A percentile compares a stretch with the other conserved stretches of the same genome.
These are phyloP conservation scores for Alternaria novae-zelandiae DNA, from an alignment of 2,329 filamentous ascomycete genomes.

Conservation along the genomic window DNA sequence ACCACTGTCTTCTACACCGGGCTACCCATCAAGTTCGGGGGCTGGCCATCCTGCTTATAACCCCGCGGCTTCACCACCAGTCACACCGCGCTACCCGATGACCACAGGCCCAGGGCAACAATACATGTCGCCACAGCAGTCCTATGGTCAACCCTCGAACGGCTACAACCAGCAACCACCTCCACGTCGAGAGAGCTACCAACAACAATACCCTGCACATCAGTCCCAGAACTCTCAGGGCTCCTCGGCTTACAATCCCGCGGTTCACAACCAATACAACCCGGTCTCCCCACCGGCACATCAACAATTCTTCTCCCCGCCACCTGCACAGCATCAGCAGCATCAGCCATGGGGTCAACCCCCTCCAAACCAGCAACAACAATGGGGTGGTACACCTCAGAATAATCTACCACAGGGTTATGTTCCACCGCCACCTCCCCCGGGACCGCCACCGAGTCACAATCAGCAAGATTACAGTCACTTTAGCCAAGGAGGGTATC, in stretches of 20 bases:
- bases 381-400: slow-evolving; percentile 60
- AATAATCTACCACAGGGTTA: slow-evolving; percentile 66
- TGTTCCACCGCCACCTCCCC: slow-evolving; percentile 70
- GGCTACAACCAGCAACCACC: slow-evolving; percentile 37
- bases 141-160: slow-evolving; percentile 29
- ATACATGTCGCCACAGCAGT: slow-evolving; percentile 44
- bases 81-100: slow-evolving; percentile 54
- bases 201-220: slow-evolving; percentile 24
- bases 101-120: slow-evolving; percentile 37
- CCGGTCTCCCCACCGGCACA: slow-evolving; percentile 62
- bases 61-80: slow-evolving; percentile 54
- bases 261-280: slow-evolving; percentile 48
- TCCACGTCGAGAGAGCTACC: slow-evolving; percentile 45
- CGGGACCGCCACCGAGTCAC: slow-evolving; percentile 63
- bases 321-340: slow-evolving; percentile 45
- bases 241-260: slow-evolving; percentile 54
- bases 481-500: slow-evolving; percentile 63
- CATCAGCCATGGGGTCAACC: slow-evolving; percentile 63
- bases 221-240: slow-evolving; percentile 31
- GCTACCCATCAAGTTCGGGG: slow-evolving; percentile 46
- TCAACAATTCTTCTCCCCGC: slow-evolving; percentile 62
- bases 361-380: slow-evolving; percentile 58
- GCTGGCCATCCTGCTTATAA: slow-evolving; percentile 57
- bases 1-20: slow-evolving; percentile 42
- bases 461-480: slow-evolving; percentile 61